These are phyloP conservation scores for Coemansia sp. DNA, from an alignment of 192 early-diverging fungal species.

Conservation along the genomic window DNA sequence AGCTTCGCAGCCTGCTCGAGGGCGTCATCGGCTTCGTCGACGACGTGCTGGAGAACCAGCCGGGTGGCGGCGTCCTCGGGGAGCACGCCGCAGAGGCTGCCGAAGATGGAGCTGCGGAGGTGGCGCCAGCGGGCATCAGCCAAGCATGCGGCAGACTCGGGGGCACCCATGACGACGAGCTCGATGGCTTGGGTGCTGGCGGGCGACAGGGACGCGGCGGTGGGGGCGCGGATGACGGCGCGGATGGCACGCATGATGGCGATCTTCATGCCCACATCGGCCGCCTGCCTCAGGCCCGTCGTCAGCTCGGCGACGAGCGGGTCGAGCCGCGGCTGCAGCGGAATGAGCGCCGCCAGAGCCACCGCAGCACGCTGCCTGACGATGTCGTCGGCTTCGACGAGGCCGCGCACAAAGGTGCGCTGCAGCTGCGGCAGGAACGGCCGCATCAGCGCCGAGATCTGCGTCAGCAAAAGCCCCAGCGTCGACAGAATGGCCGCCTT, in stretches of 20 bases:
- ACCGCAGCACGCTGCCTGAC: conserved; percentile 81
- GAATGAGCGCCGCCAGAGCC: conserved; percentile 64
- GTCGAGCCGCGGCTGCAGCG: conserved; percentile 43
- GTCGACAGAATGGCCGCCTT: conserved; percentile 93
- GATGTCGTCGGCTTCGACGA: conserved; percentile 72
- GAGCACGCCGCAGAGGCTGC: conserved; percentile 27
- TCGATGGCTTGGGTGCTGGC: conserved; percentile 41
- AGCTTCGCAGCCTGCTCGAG: conserved; percentile 67
- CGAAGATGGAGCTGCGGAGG: conserved; percentile 39
- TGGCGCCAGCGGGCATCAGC: conserved; percentile 29
- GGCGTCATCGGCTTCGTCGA: conserved; percentile 10
- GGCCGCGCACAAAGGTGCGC: conserved; percentile 91
- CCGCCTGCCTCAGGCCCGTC: conserved; percentile 17
- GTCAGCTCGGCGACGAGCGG: conserved; percentile 45
- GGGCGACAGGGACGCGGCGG: conserved; percentile 12
- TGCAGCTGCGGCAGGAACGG: conserved; percentile 99
- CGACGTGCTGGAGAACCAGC: conserved; percentile 27
- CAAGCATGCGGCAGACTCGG: neutral
- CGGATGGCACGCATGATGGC: conserved; percentile 38
- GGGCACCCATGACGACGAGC: conserved; percentile 5
- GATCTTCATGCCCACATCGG: conserved; percentile 28
- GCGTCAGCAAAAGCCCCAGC: conserved; percentile 74
- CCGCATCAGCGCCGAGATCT: conserved; percentile 86
- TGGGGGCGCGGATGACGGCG: conserved; percentile 32
- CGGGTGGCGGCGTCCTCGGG: conserved; percentile 12